Conservation (phyloP, 1,139 yeast genomes). For the Sugiyamaella neomexicana region DNA sequence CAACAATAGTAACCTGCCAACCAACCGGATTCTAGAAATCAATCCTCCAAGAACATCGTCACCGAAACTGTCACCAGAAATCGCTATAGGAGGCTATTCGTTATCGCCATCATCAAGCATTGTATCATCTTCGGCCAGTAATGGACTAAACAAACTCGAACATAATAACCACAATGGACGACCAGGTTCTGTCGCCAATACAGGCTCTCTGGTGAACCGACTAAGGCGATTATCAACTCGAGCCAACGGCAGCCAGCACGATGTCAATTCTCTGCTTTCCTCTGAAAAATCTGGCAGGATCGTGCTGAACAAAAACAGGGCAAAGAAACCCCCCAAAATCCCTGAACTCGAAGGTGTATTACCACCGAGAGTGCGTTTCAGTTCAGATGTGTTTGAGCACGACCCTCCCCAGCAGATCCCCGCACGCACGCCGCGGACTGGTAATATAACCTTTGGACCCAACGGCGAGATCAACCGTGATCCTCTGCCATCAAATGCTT, state of each 20-base stretch:
- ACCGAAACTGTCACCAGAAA: constrained; percentile 23
- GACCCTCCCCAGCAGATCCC: constrained; percentile 98
- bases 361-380: constrained; percentile 59
- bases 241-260: constrained; percentile 10
- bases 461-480: constrained; percentile 37
- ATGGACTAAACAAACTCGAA: constrained; percentile 4
- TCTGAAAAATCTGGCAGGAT: constrained; percentile 34
- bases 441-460: constrained; percentile 62
- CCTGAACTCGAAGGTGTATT: constrained; percentile 42
- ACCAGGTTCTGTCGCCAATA: constrained; percentile 8
- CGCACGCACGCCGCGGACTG: constrained; percentile 75
- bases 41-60: constrained; percentile 27
- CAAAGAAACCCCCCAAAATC: constrained; percentile 43
- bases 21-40: constrained; percentile 14
- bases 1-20: constrained; percentile 12
- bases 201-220: constrained; percentile 29
- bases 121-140: not conserved
- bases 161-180: constrained; percentile 1
- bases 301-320: constrained; percentile 51
- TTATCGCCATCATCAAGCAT: constrained; percentile 15
- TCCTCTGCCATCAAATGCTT: constrained; percentile 24
- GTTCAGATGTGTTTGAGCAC: constrained; percentile 61
- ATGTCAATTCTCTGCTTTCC: constrained; percentile 1
- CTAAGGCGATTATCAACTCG: constrained; percentile 29
- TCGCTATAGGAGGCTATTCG: constrained; percentile 17